Evolutionary conservation across 768 basidiomycete species (phyloP).

Genomic region (Podaxis carcinomalis): DNA sequence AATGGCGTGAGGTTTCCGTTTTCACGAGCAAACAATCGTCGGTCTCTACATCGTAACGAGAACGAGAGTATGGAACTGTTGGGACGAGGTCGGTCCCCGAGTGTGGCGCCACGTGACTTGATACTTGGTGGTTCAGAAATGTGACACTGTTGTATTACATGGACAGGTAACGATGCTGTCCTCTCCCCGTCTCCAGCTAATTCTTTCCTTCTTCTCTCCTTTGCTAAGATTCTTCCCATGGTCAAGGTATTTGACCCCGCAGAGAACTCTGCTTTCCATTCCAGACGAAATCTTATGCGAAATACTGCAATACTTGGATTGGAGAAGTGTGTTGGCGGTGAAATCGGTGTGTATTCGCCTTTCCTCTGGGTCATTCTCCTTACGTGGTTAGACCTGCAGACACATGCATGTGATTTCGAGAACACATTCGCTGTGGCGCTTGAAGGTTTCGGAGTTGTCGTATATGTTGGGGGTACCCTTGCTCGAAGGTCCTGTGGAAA

Average conservation of each 20-base stretch:
- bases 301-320: background rate
- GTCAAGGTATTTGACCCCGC: background rate
- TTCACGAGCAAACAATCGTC: no score
- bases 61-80: no score
- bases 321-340: background rate
- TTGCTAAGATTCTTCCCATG: background rate
- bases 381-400: background rate
- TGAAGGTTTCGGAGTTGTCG: background rate
- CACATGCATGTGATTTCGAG: background rate
- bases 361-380: background rate
- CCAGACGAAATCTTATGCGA: background rate
- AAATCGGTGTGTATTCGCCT: background rate
- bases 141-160: no score
- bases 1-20: no score
- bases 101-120: no score
- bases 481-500: background rate
- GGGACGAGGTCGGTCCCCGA: no score
- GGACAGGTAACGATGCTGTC: no score
- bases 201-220: background rate
- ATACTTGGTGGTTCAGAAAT: no score
- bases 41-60: no score
- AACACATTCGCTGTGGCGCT: background rate
- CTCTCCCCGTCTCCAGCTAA: no score
- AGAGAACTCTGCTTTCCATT: background rate
- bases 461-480: background rate